Conservation (phyloP, 2,329 filamentous ascomycete genomes). For the Pseudogymnoascus sp. region DNA sequence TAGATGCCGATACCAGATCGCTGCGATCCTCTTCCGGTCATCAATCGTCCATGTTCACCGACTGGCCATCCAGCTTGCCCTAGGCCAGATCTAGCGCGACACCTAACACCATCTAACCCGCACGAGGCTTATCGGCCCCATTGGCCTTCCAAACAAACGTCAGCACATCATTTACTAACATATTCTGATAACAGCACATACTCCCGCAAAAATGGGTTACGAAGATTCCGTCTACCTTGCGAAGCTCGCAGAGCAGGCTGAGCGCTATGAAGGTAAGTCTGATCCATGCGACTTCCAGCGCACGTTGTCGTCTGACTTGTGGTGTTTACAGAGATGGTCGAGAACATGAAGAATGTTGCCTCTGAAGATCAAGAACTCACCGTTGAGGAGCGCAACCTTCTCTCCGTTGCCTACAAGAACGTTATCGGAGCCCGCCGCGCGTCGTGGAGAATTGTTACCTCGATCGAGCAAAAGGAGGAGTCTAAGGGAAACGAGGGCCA, state of each 20-base stretch:
- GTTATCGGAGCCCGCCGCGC: conserved; percentile 96
- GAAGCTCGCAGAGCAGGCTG: conserved; percentile 99
- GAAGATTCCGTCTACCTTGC: conserved; percentile 99
- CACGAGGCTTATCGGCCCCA: conserved; percentile 2
- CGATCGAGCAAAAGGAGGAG: conserved; percentile 99
- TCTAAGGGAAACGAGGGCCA: conserved; percentile 97
- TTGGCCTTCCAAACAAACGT: conserved; percentile 5
- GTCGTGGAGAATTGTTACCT: conserved; percentile 98
- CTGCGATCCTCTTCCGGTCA: not conserved
- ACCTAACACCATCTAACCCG: conserved; percentile 1
- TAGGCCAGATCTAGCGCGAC: conserved; percentile 5
- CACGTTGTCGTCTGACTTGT: conserved; percentile 1
- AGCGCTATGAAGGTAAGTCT: conserved; percentile 96
- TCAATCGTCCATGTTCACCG: conserved; percentile 5
- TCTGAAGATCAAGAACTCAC: conserved; percentile 78
- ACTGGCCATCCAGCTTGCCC: not conserved
- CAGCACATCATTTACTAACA: conserved; percentile 6
- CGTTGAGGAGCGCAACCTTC: conserved; percentile 97
- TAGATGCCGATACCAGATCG: not conserved
- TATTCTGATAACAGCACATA: conserved; percentile 4
- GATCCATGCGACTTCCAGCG: conserved; percentile 17
- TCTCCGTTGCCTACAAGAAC: conserved; percentile 99
- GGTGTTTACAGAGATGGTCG: conserved; percentile 76
- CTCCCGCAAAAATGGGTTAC: conserved; percentile 78
- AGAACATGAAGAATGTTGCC: conserved; percentile 99